Conservation (phyloP, 352 stramenopile genomes). For the Saprolegnia parasitica region DNA sequence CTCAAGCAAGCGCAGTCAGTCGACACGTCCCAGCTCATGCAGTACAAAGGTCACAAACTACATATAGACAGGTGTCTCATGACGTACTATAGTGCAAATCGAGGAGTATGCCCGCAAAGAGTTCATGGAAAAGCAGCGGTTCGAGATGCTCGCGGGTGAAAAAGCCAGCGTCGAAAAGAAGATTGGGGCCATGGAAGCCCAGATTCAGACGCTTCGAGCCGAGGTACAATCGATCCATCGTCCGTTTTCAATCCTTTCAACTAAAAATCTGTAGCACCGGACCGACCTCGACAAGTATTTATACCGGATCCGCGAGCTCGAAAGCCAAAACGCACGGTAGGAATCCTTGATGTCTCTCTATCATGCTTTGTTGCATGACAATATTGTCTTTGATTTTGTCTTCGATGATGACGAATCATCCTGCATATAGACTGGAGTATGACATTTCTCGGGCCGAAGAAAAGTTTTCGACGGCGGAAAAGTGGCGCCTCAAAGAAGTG, state of each 20-base stretch:
- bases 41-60: conserved; percentile 32
- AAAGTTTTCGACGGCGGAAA: conserved; percentile 44
- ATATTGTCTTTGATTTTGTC: too few relatives aligned
- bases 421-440: conserved; percentile 35
- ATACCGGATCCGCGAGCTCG: conserved; percentile 43
- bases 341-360: not conserved
- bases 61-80: not conserved
- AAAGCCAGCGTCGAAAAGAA: conserved; percentile 41
- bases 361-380: too few relatives aligned
- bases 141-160: conserved; percentile 33
- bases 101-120: conserved; percentile 46
- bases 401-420: too few relatives aligned
- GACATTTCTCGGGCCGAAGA: conserved; percentile 43
- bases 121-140: conserved; percentile 42
- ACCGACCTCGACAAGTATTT: conserved; percentile 45
- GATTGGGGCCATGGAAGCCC: conserved; percentile 35
- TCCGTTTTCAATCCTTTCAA: not conserved
- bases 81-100: conserved; percentile 32
- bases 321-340: conserved; percentile 45
- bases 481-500: conserved; percentile 46
- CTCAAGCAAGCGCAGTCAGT: conserved; percentile 33
- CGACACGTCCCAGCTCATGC: conserved; percentile 33
- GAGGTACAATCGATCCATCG: conserved; percentile 12
- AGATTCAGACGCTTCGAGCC: conserved; percentile 30
- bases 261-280: conserved; percentile 29